These are phyloP conservation scores for Diplodia mutila DNA, from an alignment of 2,329 filamentous ascomycete genomes.

Conservation along the genomic window DNA sequence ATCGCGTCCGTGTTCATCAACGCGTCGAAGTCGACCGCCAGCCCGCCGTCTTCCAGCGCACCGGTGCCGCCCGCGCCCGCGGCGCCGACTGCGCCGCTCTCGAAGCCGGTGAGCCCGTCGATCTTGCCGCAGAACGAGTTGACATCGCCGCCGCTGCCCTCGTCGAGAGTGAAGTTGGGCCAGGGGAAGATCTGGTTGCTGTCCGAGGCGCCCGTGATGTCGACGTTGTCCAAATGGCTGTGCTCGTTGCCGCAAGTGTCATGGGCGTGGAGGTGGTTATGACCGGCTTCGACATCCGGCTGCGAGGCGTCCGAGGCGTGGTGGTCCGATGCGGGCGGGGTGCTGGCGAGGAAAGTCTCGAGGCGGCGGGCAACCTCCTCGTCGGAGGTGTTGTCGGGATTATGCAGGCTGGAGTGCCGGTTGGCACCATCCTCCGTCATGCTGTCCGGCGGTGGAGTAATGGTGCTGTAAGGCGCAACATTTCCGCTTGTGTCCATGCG, in stretches of 20 bases:
- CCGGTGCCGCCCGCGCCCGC: background rate
- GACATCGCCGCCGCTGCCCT: background rate
- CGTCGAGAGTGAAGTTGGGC: conserved; percentile 30
- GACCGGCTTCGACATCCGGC: conserved; percentile 26
- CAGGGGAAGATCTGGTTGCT: conserved; percentile 15
- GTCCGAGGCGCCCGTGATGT: background rate
- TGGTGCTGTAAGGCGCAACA: conserved; percentile 22
- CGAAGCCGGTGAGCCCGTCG: conserved; percentile 11
- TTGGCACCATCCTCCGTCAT: conserved; percentile 30
- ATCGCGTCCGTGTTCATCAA: conserved; percentile 47
- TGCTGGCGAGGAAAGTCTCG: conserved; percentile 55
- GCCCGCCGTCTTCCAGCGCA: conserved; percentile 44
- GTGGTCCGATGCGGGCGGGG: conserved; percentile 51
- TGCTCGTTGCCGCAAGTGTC: conserved; percentile 28
- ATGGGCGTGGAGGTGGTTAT: conserved; percentile 44
- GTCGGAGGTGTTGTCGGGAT: conserved; percentile 47
- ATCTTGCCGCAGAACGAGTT: conserved; percentile 19
- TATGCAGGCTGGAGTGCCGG: conserved; percentile 31
- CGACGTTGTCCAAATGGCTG: conserved; percentile 13
- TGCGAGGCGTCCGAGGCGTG: conserved; percentile 35
- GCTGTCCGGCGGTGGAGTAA: conserved; percentile 48
- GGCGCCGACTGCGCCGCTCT: background rate
- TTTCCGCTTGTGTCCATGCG: conserved; percentile 38
- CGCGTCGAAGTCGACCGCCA: conserved; percentile 46
- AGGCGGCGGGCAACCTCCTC: conserved; percentile 53